Evolutionary conservation across 306 rosid species (phyloP).

Genomic region (Vigna radiata): DNA sequence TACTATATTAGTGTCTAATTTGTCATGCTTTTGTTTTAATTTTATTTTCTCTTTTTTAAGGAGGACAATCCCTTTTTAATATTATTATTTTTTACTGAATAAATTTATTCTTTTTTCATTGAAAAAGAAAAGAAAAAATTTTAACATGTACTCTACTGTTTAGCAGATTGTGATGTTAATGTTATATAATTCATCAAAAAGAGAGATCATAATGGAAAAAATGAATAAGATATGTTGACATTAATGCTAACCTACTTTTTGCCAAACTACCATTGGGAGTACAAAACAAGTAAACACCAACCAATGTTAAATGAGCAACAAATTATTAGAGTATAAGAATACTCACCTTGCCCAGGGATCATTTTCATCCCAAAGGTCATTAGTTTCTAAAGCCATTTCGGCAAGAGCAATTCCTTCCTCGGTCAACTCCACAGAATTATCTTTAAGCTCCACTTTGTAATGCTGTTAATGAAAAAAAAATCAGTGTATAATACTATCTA

Average conservation of each 20-base stretch:
- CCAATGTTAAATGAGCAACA: constrained; percentile 35
- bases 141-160: not conserved
- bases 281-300: constrained; percentile 35
- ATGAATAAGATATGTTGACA: constrained; percentile 20
- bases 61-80: not conserved
- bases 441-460: constrained; percentile 88
- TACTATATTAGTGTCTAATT: not conserved
- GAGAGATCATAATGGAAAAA: constrained; percentile 15
- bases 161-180: constrained; percentile 16
- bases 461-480: constrained; percentile 67
- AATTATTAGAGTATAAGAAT: constrained; percentile 34
- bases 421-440: constrained; percentile 89
- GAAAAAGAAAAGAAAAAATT: not conserved
- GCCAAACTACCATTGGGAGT: constrained; percentile 33
- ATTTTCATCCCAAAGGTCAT: constrained; percentile 97
- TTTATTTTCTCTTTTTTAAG: not conserved
- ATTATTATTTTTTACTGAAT: constrained; percentile 17
- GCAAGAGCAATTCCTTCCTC: constrained; percentile 98
- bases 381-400: constrained; percentile 92
- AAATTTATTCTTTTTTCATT: constrained; percentile 9
- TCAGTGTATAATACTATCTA: constrained; percentile 22
- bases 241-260: constrained; percentile 16
- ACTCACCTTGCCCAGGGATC: constrained; percentile 98
- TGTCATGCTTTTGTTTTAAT: not conserved
- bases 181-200: constrained; percentile 22